Evolutionary conservation across 495 filamentous ascomycete species (phyloP).

Genomic region (Podospora conica): DNA sequence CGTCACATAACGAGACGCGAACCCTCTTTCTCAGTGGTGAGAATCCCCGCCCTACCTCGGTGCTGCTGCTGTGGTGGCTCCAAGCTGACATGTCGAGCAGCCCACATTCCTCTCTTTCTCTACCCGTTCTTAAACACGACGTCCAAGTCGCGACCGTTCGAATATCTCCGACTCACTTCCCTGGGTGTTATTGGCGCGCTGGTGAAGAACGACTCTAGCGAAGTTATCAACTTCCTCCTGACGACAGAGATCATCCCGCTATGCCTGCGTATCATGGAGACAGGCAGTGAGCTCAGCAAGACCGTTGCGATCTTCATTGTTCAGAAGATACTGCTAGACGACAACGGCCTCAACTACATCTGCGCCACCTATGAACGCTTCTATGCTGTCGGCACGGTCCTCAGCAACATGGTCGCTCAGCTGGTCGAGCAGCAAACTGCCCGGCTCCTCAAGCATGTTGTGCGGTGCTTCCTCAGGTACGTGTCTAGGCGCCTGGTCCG

Average conservation of each 20-base stretch:
- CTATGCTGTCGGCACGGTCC: conserved; percentile 94
- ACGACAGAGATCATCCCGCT: conserved; percentile 98
- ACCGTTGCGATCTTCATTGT: conserved; percentile 99
- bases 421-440: conserved; percentile 97
- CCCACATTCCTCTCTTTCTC: conserved; percentile 97
- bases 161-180: conserved; percentile 95
- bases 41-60: conserved; percentile 20
- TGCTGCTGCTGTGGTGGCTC: not conserved
- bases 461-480: conserved; percentile 91
- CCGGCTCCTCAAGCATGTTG: conserved; percentile 92
- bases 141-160: conserved; percentile 95
- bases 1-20: conserved; percentile 93
- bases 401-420: conserved; percentile 98
- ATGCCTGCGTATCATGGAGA: conserved; percentile 99
- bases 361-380: conserved; percentile 99
- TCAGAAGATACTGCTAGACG: conserved; percentile 98
- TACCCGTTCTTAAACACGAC: conserved; percentile 99
- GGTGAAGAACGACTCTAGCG: conserved; percentile 97
- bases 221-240: conserved; percentile 98
- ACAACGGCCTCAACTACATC: conserved; percentile 96
- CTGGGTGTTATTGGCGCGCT: conserved; percentile 96
- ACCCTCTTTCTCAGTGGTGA: conserved; percentile 85
- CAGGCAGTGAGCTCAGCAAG: conserved; percentile 95
- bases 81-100: conserved; percentile 40
- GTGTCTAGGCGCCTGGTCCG: conserved; percentile 20